Percentiles rank a stretch among this genome's conserved stretches.
Conservation (phyloP, 1,284 basidiomycete genomes). For the Amylostereum areolatum region DNA sequence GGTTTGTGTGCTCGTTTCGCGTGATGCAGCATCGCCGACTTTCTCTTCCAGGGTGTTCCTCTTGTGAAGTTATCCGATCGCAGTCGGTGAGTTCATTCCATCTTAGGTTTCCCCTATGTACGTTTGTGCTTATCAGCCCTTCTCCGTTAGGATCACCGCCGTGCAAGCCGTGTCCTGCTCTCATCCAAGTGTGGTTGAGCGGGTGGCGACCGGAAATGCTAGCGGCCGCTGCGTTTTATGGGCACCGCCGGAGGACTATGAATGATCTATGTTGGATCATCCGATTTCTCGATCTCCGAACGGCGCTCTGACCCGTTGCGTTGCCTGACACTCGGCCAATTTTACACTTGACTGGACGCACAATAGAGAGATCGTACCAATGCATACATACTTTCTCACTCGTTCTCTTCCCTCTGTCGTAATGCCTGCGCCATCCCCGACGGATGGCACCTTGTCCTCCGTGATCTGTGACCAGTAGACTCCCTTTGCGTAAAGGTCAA, state of each 20-base stretch:
- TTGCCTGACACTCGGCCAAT: too few relatives aligned
- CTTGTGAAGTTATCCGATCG: constrained; percentile 56
- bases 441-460: neutral
- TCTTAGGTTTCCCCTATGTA: constrained; percentile 1
- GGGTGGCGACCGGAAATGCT: constrained; percentile 69
- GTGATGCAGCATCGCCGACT: neutral
- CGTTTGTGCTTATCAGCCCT: neutral
- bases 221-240: constrained; percentile 76
- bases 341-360: too few relatives aligned
- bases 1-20: constrained; percentile 26
- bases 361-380: neutral
- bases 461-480: neutral
- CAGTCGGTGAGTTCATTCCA: constrained; percentile 34
- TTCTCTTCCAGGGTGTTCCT: constrained; percentile 49
- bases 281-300: too few relatives aligned
- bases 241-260: constrained; percentile 41
- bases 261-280: neutral
- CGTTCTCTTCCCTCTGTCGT: neutral
- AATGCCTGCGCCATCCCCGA: neutral
- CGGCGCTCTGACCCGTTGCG: too few relatives aligned
- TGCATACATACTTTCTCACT: constrained; percentile 21
- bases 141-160: constrained; percentile 57
- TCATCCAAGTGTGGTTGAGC: constrained; percentile 68
- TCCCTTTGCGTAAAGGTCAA: too few relatives aligned
- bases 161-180: constrained; percentile 82